phyloP scores from a whole-genome alignment of 2,329 filamentous ascomycete species.

The Aureobasidium zeae region DNA sequence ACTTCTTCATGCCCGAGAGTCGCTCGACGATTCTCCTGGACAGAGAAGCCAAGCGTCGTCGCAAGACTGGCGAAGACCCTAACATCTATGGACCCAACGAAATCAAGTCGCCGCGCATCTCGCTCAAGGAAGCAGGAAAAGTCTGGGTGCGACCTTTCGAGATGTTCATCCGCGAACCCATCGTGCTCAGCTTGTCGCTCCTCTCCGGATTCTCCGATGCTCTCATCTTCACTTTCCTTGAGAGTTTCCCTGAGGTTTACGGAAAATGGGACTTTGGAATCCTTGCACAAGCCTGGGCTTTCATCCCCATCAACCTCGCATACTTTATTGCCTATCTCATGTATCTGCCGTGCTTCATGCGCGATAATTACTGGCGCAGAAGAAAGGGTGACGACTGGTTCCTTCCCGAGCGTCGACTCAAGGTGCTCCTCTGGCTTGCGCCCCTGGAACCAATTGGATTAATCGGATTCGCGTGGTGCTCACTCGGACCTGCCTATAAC shows the following conservation, averaged over 20 bases:
- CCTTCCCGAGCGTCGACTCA: conserved; percentile 55
- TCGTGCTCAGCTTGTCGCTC: conserved; percentile 60
- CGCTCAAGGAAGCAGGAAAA: conserved; percentile 33
- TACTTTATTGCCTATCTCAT: conserved; percentile 54
- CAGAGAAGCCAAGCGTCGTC: conserved; percentile 70
- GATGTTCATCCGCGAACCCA: conserved; percentile 67
- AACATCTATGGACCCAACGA: conserved; percentile 68
- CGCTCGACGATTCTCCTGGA: conserved; percentile 69
- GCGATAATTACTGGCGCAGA: conserved; percentile 46
- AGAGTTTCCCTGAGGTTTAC: conserved; percentile 61
- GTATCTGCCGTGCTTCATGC: conserved; percentile 42
- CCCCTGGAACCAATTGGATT: conserved; percentile 57
- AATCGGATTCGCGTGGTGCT: conserved; percentile 61
- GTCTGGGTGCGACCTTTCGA: conserved; percentile 56
- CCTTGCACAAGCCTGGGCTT: conserved; percentile 49
- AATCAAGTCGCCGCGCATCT: conserved; percentile 37
- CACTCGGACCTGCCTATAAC: conserved; percentile 44
- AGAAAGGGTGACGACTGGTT: conserved; percentile 37
- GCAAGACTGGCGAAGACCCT: conserved; percentile 35
- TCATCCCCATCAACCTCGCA: conserved; percentile 51
- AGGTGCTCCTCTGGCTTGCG: conserved; percentile 53
- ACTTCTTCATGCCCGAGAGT: conserved; percentile 62
- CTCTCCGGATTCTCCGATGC: conserved; percentile 65
- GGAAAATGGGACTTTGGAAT: conserved; percentile 50
- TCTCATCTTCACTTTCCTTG: conserved; percentile 69